These are phyloP conservation scores for Coemansia sp. DNA, from an alignment of 192 early-diverging fungal species.

Conservation along the genomic window DNA sequence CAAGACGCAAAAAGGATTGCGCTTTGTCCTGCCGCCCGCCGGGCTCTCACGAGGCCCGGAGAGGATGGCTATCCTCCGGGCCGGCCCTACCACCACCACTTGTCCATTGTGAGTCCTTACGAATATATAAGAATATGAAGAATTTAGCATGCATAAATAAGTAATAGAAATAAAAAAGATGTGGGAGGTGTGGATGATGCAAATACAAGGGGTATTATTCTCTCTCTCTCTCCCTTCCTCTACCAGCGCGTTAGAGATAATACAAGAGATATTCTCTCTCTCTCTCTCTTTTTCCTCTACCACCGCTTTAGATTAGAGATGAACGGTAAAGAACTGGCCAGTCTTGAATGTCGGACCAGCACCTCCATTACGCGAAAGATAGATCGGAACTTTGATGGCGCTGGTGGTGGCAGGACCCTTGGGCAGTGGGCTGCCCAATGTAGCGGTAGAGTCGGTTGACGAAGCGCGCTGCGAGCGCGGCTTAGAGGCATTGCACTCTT, in stretches of 20 bases:
- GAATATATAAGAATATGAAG: no score
- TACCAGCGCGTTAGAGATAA: no score
- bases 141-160: no score
- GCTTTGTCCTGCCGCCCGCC: not conserved
- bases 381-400: constrained; percentile 41
- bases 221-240: no score
- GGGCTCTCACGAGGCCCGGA: not conserved
- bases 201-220: no score
- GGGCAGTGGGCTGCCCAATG: constrained; percentile 37
- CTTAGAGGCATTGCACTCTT: not conserved
- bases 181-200: no score
- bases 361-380: constrained; percentile 46
- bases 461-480: constrained; percentile 37
- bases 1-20: not conserved
- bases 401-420: constrained; percentile 7
- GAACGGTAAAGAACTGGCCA: constrained; percentile 52
- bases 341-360: constrained; percentile 53
- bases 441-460: constrained; percentile 45
- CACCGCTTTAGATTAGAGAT: constrained; percentile 25
- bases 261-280: no score
- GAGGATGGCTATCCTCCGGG: constrained; percentile 5
- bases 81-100: not conserved
- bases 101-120: not conserved
- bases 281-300: no score
- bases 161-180: no score